Evolutionary conservation across 345 rosid species (phyloP).

Genomic region (Eucalyptus grandis): DNA sequence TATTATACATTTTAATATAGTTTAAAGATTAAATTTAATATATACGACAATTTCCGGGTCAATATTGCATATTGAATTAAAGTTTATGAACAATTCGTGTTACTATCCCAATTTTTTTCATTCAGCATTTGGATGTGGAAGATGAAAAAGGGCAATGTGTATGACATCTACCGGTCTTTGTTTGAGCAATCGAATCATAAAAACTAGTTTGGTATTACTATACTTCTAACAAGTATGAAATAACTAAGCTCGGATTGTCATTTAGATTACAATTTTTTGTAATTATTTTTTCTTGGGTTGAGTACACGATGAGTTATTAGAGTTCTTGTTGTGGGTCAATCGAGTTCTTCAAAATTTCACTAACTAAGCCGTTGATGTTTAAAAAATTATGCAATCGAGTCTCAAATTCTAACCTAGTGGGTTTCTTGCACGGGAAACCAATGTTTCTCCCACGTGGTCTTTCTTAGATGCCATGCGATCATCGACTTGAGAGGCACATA

Average conservation of each 20-base stretch:
- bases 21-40: accelerated
- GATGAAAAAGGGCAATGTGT: background rate
- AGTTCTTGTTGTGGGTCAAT: background rate
- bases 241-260: background rate
- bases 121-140: background rate
- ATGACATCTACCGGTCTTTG: background rate
- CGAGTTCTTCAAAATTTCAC: background rate
- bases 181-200: background rate
- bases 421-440: background rate
- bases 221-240: background rate
- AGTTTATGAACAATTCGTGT: accelerated
- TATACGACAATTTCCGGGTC: accelerated
- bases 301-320: background rate
- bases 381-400: background rate
- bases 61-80: accelerated
- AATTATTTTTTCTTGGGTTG: background rate
- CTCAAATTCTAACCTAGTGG: background rate
- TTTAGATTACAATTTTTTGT: background rate
- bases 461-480: background rate
- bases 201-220: background rate
- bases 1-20: accelerated
- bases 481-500: background rate
- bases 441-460: background rate
- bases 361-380: background rate
- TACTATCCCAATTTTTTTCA: background rate